Conservation (phyloP, 2,329 filamentous ascomycete species). For the Colletotrichum sansevieriae region DNA sequence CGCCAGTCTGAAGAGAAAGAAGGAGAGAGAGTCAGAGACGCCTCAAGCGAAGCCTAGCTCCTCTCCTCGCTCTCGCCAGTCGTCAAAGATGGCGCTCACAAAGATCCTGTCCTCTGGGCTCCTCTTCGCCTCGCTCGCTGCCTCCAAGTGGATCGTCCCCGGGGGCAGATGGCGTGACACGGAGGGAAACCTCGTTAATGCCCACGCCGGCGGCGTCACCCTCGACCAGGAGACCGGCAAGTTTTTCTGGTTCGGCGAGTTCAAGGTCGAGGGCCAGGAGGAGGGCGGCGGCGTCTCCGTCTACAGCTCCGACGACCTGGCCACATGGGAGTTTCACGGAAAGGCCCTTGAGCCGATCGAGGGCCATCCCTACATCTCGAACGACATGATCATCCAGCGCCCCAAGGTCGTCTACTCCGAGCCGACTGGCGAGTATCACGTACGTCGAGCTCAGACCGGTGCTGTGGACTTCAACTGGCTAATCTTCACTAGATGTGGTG, state of each 20-base stretch:
- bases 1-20: not conserved
- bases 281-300: constrained; percentile 73
- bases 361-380: constrained; percentile 67
- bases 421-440: constrained; percentile 67
- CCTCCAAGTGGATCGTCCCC: constrained; percentile 70
- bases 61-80: not conserved
- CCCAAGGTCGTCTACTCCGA: constrained; percentile 73
- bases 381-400: constrained; percentile 69
- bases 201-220: constrained; percentile 70
- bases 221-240: constrained; percentile 64
- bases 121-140: constrained; percentile 41
- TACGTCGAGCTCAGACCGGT: constrained; percentile 46
- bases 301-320: constrained; percentile 71
- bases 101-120: constrained; percentile 35
- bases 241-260: constrained; percentile 74
- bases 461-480: not conserved
- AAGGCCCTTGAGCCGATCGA: constrained; percentile 68
- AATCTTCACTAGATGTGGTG: constrained; percentile 64
- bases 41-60: constrained; percentile 7
- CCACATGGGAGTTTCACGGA: constrained; percentile 70
- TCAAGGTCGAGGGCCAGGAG: constrained; percentile 68
- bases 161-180: constrained; percentile 73
- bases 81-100: constrained; percentile 33
- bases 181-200: constrained; percentile 70
- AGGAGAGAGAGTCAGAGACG: not conserved